Conservation (phyloP, 2,329 filamentous ascomycete genomes). For the Fusarium euwallaceae region DNA sequence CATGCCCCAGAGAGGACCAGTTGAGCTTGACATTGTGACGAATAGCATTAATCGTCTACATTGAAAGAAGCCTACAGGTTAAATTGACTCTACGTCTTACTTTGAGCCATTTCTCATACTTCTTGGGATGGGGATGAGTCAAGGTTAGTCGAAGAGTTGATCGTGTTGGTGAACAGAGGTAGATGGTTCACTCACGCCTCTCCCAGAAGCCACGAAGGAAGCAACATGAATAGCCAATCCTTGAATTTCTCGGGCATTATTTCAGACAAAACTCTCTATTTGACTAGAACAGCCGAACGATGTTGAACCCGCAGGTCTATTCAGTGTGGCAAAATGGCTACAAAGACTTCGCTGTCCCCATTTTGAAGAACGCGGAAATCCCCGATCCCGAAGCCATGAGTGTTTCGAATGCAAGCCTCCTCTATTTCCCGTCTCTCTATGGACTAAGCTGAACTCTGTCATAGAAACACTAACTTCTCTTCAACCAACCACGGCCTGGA, state of each 20-base stretch:
- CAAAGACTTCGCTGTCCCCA: neutral
- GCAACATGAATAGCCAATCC: neutral
- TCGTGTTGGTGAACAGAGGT: neutral
- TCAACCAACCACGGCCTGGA: neutral
- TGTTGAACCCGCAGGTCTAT: neutral
- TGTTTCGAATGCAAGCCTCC: too few species aligned
- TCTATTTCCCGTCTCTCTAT: too few species aligned
- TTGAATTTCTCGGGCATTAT: neutral
- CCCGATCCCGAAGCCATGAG: too few species aligned
- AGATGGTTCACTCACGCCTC: neutral
- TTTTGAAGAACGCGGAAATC: neutral
- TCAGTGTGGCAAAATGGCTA: neutral
- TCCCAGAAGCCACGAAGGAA: neutral
- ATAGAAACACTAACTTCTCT: neutral
- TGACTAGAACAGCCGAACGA: neutral
- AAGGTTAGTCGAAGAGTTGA: neutral
- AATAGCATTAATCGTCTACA: neutral
- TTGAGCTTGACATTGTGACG: neutral
- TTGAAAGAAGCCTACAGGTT: neutral
- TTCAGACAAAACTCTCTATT: neutral
- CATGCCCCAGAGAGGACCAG: neutral
- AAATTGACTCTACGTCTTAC: neutral
- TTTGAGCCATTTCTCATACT: neutral
- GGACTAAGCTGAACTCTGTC: neutral
- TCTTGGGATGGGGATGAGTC: neutral